A percentile compares a stretch with the other conserved stretches of the same genome.
Conservation (phyloP, 306 rosid genomes). For the Canavalia gladiata region DNA sequence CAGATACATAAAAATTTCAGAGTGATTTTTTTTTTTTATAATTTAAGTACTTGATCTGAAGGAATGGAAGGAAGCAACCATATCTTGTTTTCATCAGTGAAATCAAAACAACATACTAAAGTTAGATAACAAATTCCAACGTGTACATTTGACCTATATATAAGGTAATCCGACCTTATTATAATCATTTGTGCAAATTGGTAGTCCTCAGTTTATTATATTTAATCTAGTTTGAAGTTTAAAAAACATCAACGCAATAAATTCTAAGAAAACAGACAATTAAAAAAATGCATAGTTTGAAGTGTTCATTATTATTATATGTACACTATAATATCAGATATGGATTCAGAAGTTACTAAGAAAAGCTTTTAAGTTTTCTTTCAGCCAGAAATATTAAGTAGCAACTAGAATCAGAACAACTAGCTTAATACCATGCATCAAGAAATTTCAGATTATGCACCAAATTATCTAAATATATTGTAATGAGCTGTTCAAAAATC, state of each 20-base stretch:
- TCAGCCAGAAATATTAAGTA: constrained; percentile 9
- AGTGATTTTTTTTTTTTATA: constrained; percentile 32
- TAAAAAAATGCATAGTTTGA: not conserved
- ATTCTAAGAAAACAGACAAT: not conserved
- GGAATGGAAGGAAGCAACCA: constrained; percentile 15
- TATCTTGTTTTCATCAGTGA: constrained; percentile 31
- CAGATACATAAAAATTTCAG: constrained; percentile 27
- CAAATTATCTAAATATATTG: constrained; percentile 16
- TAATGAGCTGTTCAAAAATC: constrained; percentile 1
- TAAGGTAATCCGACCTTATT: not conserved
- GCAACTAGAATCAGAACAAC: constrained; percentile 15
- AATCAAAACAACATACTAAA: constrained; percentile 33
- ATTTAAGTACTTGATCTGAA: constrained; percentile 21
- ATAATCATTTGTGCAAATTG: constrained; percentile 16
- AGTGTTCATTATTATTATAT: not conserved
- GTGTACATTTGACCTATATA: not conserved
- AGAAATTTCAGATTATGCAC: constrained; percentile 13
- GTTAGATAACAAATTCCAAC: constrained; percentile 19
- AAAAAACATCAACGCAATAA: constrained; percentile 28
- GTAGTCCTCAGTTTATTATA: constrained; percentile 24
- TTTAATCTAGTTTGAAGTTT: constrained; percentile 2
- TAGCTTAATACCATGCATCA: constrained; percentile 1
- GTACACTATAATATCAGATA: not conserved
- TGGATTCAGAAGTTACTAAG: not conserved
- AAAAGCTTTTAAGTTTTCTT: not conserved